Base-by-base conservation (phyloP, 768 basidiomycete genomes). In the Daedalea quercina region DNA sequence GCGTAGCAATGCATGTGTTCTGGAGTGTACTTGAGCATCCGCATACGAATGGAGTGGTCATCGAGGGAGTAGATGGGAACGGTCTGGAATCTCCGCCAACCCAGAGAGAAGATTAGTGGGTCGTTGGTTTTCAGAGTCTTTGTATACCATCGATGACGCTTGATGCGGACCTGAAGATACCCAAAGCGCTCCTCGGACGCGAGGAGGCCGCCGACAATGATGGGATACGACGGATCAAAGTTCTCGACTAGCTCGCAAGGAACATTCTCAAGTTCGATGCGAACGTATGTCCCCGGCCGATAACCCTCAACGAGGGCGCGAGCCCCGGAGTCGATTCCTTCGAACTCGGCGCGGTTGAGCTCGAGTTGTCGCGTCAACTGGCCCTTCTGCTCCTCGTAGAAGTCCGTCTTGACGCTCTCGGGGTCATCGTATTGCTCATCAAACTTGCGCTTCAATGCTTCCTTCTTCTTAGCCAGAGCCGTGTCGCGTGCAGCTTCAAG, bases 1-100 rank as follows among this genome's bases (percentile, higher is more conserved):
- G 94, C 95, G 64, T 87, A 95, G 64, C 96, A 99, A 66, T 99
- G 96, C 96, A 95, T 97, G 64, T 99, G 96, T 70, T 99, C 96
- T 0, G 96, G 96, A 0, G 96, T 97, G 67, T 99, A 99, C 72
- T 99, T 99, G 72, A 99, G 87, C 87, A 98, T 90, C 33, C 96
- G 91, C 85, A 97, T 96, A 17, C 96, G 89, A 60, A 97, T 95
- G 9, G 89, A 92, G 65, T 96, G 94, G 69, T 99, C 96, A 66
- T 99, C 96, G 20, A 99, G 74, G 19, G 93, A 93, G 70, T 97
- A 99, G 57, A 97, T 87, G 1, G 96, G 96, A 4, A 95, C 75
- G 0, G 82, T 87, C 68, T 99, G 96, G 76, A 98, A 99, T 33
- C 96, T 79, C 46, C 96, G 75, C 96, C 96, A 99, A 17, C 96